Evolutionary conservation across 805 yeast species (phyloP).

Genomic region (Kuraishia piskuri): DNA sequence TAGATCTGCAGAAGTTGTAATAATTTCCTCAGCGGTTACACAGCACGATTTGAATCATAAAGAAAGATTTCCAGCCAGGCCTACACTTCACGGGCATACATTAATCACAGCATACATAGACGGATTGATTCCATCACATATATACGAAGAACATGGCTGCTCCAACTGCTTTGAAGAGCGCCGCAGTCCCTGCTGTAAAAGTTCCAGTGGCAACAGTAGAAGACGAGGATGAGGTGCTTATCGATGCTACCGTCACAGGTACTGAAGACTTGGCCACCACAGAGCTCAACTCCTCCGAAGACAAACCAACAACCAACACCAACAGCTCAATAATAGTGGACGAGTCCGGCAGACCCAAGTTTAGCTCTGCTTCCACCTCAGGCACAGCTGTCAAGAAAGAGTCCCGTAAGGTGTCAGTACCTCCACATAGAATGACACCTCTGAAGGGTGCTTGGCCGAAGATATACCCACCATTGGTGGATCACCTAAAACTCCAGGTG

Average conservation of each 20-base stretch:
- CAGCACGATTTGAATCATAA: too few relatives aligned
- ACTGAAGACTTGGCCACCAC: not conserved
- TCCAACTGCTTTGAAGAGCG: constrained; percentile 34
- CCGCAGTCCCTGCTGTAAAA: not conserved
- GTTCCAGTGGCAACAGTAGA: constrained; percentile 6
- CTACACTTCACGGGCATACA: too few relatives aligned
- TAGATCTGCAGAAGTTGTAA: too few relatives aligned
- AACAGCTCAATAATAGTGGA: constrained; percentile 27
- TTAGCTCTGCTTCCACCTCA: constrained; percentile 59
- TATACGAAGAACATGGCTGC: constrained; percentile 23
- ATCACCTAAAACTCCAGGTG: constrained; percentile 89
- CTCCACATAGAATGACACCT: constrained; percentile 97
- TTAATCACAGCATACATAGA: too few relatives aligned
- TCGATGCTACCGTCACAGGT: constrained; percentile 8
- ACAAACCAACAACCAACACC: not conserved
- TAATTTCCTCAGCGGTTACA: too few relatives aligned
- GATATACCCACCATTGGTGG: constrained; percentile 92
- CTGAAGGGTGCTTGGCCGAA: constrained; percentile 86
- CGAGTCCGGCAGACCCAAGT: constrained; percentile 82
- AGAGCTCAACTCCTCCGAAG: not conserved
- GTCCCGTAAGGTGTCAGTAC: constrained; percentile 83
- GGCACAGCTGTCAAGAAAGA: constrained; percentile 70
- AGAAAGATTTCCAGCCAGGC: too few relatives aligned
- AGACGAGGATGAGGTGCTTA: constrained; percentile 37
- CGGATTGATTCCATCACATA: not conserved